These are phyloP conservation scores for Podospora appendiculata DNA, from an alignment of 495 filamentous ascomycete species.

Conservation along the genomic window DNA sequence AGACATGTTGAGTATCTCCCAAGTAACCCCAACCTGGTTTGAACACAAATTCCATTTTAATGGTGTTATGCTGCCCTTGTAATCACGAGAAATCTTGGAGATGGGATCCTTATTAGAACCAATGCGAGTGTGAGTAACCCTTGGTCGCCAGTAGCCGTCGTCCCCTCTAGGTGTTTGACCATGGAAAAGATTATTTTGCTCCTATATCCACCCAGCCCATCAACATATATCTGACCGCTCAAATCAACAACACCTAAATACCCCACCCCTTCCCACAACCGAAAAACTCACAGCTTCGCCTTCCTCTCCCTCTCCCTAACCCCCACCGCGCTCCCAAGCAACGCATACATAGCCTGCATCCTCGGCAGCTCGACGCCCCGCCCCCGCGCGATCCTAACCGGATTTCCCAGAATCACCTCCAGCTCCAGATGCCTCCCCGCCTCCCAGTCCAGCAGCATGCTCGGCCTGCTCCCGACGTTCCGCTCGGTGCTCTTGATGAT, in stretches of 20 bases:
- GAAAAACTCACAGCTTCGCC: not conserved
- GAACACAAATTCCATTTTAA: too few relatives aligned
- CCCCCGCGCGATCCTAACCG: constrained; percentile 43
- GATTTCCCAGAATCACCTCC: constrained; percentile 56
- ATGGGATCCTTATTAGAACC: too few relatives aligned
- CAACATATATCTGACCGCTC: too few relatives aligned
- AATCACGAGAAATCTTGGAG: too few relatives aligned
- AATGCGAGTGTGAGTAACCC: too few relatives aligned
- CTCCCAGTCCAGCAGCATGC: constrained; percentile 55
- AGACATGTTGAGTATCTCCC: too few relatives aligned
- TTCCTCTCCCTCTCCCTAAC: constrained; percentile 21
- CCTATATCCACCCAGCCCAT: too few relatives aligned
- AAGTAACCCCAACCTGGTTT: too few relatives aligned
- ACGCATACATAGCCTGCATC: constrained; percentile 46
- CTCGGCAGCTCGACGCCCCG: constrained; percentile 45
- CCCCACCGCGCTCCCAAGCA: constrained; percentile 38
- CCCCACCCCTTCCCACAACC: not conserved
- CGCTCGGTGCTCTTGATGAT: constrained; percentile 47
- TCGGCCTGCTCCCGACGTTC: constrained; percentile 50
- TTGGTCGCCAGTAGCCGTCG: too few relatives aligned
- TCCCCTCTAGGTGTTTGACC: too few relatives aligned
- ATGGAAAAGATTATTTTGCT: too few relatives aligned
- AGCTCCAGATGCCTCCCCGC: constrained; percentile 47
- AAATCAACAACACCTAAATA: not conserved
- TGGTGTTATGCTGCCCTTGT: too few relatives aligned